phyloP scores from a whole-genome alignment of 306 rosid genomes.

The Ochetophila trinervis region DNA sequence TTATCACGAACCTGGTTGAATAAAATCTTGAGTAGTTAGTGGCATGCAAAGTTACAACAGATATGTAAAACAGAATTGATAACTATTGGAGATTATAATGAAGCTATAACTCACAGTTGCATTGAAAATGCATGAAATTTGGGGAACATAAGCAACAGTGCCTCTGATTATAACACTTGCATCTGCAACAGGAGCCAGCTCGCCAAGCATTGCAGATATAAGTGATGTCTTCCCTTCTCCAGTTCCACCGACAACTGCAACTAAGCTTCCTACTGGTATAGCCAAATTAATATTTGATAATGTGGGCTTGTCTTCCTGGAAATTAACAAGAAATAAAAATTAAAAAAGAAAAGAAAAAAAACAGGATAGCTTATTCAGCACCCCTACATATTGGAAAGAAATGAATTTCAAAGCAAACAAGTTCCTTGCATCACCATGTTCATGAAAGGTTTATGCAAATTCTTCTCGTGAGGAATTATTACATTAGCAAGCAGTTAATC shows the following conservation, averaged over 20 bases:
- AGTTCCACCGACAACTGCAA: slow-evolving; percentile 87
- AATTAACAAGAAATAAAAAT: no score
- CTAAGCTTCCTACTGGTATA: slow-evolving; percentile 72
- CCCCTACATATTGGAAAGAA: slow-evolving; percentile 7
- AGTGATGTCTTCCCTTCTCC: slow-evolving; percentile 96
- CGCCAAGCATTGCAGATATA: slow-evolving; percentile 82
- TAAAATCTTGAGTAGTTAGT: slow-evolving; percentile 4
- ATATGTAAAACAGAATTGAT: background rate
- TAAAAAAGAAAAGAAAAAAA: no score
- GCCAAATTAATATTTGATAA: slow-evolving; percentile 71
- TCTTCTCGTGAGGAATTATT: no score
- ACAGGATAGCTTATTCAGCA: background rate
- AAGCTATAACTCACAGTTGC: slow-evolving; percentile 68
- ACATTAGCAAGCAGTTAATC: background rate
- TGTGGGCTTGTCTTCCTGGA: slow-evolving; percentile 60
- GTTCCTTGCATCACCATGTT: no score
- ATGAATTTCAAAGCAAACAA: background rate
- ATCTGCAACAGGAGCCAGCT: slow-evolving; percentile 51
- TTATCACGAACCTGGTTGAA: slow-evolving; percentile 70
- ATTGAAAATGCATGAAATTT: slow-evolving; percentile 93
- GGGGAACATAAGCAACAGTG: slow-evolving; percentile 90
- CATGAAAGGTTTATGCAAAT: no score
- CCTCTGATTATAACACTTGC: slow-evolving; percentile 62
- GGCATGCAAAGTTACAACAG: slow-evolving; percentile 9
- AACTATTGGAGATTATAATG: slow-evolving; percentile 6